phyloP scores from a whole-genome alignment of 2,329 filamentous ascomycete species.

The Aspergillus glaucus region DNA sequence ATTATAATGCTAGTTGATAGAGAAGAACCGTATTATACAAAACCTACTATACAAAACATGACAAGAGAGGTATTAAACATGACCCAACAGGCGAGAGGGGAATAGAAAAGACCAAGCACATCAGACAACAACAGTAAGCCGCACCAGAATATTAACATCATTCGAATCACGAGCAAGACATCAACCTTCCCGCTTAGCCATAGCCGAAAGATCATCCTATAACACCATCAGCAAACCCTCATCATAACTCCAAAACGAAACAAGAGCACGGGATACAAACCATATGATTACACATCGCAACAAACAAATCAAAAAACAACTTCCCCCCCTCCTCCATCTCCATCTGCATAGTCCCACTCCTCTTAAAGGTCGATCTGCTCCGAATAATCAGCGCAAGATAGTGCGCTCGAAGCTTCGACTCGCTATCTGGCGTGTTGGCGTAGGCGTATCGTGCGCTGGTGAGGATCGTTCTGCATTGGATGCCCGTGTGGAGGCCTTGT shows the following conservation, averaged over 20 bases:
- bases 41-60: not conserved
- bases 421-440: slow-evolving; percentile 77
- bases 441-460: slow-evolving; percentile 86
- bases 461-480: slow-evolving; percentile 78
- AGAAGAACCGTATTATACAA: not conserved
- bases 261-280: slow-evolving; percentile 45
- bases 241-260: slow-evolving; percentile 6
- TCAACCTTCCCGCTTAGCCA: not conserved
- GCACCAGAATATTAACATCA: not conserved
- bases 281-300: slow-evolving; percentile 86
- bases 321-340: slow-evolving; percentile 87
- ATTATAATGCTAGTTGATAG: not conserved
- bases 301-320: slow-evolving; percentile 89
- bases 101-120: not conserved
- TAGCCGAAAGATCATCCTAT: slow-evolving; percentile 17
- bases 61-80: not conserved
- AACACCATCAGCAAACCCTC: not conserved
- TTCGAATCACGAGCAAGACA: not conserved
- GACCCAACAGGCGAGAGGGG: not conserved
- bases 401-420: slow-evolving; percentile 85
- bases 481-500: slow-evolving; percentile 79
- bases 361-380: slow-evolving; percentile 80
- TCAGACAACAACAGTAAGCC: not conserved
- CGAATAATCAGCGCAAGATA: slow-evolving; percentile 90
- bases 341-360: slow-evolving; percentile 89